Base-by-base conservation (phyloP, 441 rosid genomes). In the Kokia cookei region DNA sequence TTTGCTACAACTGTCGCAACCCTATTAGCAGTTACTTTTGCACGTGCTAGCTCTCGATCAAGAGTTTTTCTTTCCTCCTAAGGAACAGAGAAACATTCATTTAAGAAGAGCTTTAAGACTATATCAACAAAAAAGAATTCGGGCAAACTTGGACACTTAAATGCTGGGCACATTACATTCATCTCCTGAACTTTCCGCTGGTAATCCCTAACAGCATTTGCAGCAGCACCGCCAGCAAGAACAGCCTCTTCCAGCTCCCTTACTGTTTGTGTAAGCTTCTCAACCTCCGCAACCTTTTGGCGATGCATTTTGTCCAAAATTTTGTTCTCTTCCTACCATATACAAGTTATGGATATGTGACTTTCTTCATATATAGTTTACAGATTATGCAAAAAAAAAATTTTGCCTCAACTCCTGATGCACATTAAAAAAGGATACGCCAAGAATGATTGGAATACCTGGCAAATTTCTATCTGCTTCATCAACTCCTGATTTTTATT, bases 161-260 rank as follows among this genome's bases (percentile, higher is more conserved):
- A 68, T 45, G 60, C 54, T 80, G 69, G 69, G 17, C 12, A 32
- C 63, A 76, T 85, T 89, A 95, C 99, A 87, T 93, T 95, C 99
- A 95, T 91, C 88, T 95, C 99, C 83, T 90, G 98, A 72, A 93
- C 92, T 90, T 95, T 95, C 75, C 98, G 91, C 80, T 91, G 98
- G 79, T 93, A 95, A 86, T 95, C 96, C 84, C 99, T 87, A 78
- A 93, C 99, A 45, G 99, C 98, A 76, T 95, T 95, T 66, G 99
- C 99, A 76, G 98, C 98, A 57, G 97, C 99, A 57, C 98, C 99
- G 71, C 99, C 99, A 54, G 99, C 97, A 80, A 95, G 97, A 82
- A 95, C 99, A 72, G 98, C 93, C 87, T 93, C 98, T 87, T 95
- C 99, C 54, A 95, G 91, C 85, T 95, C 99, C 58, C 98, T 84